Evolutionary conservation across 2,329 filamentous ascomycete species (phyloP).

Genomic region (Fusarium sp.): DNA sequence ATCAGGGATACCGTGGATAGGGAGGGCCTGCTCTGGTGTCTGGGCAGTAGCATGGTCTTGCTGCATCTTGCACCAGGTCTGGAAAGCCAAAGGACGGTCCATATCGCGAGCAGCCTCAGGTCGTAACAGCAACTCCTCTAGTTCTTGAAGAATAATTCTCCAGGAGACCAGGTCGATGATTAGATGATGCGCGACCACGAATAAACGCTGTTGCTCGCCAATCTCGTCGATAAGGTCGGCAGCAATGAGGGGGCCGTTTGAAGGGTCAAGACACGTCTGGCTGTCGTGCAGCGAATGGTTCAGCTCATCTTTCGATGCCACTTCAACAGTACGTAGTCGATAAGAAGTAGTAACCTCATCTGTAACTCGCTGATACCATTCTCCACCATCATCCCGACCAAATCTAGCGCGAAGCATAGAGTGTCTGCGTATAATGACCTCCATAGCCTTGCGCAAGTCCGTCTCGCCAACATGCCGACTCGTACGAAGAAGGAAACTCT

Average conservation of each 20-base stretch:
- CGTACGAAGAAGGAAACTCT: slow-evolving; percentile 40
- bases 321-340: slow-evolving; percentile 11
- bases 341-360: slow-evolving; percentile 17
- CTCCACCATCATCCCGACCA: neutral
- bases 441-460: slow-evolving; percentile 24
- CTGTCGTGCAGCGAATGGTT: slow-evolving; percentile 9
- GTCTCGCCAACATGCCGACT: slow-evolving; percentile 1
- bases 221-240: slow-evolving; percentile 22
- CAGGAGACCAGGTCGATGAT: slow-evolving; percentile 63
- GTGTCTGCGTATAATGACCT: slow-evolving; percentile 24
- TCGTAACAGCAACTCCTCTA: slow-evolving; percentile 54
- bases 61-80: slow-evolving; percentile 57
- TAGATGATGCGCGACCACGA: slow-evolving; percentile 55
- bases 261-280: slow-evolving; percentile 32
- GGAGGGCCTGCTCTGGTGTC: slow-evolving; percentile 46
- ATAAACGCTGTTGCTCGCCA: slow-evolving; percentile 50
- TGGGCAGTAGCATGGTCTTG: slow-evolving; percentile 12
- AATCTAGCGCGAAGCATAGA: slow-evolving; percentile 43
- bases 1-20: slow-evolving; percentile 20
- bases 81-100: slow-evolving; percentile 51
- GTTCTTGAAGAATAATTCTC: slow-evolving; percentile 55
- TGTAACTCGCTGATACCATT: slow-evolving; percentile 35
- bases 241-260: slow-evolving; percentile 21
- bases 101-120: slow-evolving; percentile 18
- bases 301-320: slow-evolving; percentile 1